Percentiles rank a stretch among this genome's conserved stretches.
Conservation (phyloP, 1,284 basidiomycete species). For the Porogramme epimiltina region DNA sequence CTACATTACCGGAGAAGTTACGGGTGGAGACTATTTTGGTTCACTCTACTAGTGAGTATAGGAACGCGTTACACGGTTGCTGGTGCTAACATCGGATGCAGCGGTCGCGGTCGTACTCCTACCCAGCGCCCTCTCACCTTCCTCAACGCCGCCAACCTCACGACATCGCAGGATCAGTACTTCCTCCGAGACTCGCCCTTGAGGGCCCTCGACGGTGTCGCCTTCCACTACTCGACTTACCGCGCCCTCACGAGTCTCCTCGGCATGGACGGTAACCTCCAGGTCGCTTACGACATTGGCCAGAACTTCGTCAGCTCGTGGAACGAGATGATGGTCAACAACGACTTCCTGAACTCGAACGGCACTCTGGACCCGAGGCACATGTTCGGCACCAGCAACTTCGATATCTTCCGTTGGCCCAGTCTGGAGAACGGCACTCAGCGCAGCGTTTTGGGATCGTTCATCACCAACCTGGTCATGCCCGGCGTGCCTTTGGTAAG, state of each 20-base stretch:
- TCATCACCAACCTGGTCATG: slow-evolving; percentile 80
- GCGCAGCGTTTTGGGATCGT: slow-evolving; percentile 72
- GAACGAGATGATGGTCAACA: slow-evolving; percentile 86
- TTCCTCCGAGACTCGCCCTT: slow-evolving; percentile 72
- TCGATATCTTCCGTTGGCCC: slow-evolving; percentile 93
- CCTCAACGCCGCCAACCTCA: slow-evolving; percentile 67
- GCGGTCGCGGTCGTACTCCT: slow-evolving; percentile 85
- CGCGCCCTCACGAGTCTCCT: slow-evolving; percentile 82
- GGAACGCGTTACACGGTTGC: background rate
- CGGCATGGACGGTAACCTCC: slow-evolving; percentile 91
- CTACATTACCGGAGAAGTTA: slow-evolving; percentile 89
- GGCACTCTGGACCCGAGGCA: slow-evolving; percentile 79
- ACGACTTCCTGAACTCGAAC: slow-evolving; percentile 83
- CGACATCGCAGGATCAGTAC: slow-evolving; percentile 61
- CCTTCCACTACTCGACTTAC: slow-evolving; percentile 93
- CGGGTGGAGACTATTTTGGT: slow-evolving; percentile 91
- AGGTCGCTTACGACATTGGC: slow-evolving; percentile 83
- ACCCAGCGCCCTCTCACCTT: slow-evolving; percentile 66
- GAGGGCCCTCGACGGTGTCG: slow-evolving; percentile 74
- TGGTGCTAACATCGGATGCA: slow-evolving; percentile 27
- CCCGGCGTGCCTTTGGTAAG: slow-evolving; percentile 82
- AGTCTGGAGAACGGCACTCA: slow-evolving; percentile 82
- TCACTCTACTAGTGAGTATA: slow-evolving; percentile 75
- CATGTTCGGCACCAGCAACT: slow-evolving; percentile 89
- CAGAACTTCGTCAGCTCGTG: slow-evolving; percentile 84